phyloP scores from a whole-genome alignment of 2,329 filamentous ascomycete species.

The Bisporella sp. region DNA sequence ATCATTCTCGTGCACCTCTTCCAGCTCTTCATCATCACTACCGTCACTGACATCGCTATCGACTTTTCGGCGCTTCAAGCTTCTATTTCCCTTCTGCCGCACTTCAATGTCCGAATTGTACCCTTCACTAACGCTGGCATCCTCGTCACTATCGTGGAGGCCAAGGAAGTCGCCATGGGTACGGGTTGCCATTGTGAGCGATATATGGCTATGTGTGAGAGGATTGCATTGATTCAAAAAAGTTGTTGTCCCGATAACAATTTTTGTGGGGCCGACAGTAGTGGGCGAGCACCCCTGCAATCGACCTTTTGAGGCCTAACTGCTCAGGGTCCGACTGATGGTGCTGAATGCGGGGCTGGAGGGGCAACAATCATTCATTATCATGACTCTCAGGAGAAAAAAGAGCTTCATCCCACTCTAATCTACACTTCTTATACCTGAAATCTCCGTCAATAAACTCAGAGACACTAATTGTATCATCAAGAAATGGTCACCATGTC shows the following conservation, averaged over 20 bases:
- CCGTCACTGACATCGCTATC: slow-evolving; percentile 35
- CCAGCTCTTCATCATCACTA: slow-evolving; percentile 24
- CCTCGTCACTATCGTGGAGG: slow-evolving; percentile 50
- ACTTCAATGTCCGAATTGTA: slow-evolving; percentile 63
- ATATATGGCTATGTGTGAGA: slow-evolving; percentile 4
- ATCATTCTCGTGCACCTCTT: slow-evolving; percentile 25
- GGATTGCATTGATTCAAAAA: slow-evolving; percentile 5
- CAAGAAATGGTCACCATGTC: slow-evolving; percentile 40
- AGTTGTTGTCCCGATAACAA: background rate
- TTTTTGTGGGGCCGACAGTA: no score
- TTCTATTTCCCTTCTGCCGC: slow-evolving; percentile 55
- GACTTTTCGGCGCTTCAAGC: slow-evolving; percentile 57
- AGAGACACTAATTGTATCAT: no score
- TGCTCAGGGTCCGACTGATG: no score
- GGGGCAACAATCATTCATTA: no score
- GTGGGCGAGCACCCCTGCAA: no score
- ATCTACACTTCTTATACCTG: no score
- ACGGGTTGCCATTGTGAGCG: slow-evolving; percentile 51
- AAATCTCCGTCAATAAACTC: no score
- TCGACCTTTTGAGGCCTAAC: no score
- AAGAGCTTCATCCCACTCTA: no score
- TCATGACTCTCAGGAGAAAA: no score
- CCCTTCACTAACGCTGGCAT: slow-evolving; percentile 33
- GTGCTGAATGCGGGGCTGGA: no score
- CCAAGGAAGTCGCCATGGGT: slow-evolving; percentile 70